These are phyloP conservation scores for Stagonosporopsis cucurbitacearum DNA, from an alignment of 2,329 filamentous ascomycete genomes.

Conservation along the genomic window DNA sequence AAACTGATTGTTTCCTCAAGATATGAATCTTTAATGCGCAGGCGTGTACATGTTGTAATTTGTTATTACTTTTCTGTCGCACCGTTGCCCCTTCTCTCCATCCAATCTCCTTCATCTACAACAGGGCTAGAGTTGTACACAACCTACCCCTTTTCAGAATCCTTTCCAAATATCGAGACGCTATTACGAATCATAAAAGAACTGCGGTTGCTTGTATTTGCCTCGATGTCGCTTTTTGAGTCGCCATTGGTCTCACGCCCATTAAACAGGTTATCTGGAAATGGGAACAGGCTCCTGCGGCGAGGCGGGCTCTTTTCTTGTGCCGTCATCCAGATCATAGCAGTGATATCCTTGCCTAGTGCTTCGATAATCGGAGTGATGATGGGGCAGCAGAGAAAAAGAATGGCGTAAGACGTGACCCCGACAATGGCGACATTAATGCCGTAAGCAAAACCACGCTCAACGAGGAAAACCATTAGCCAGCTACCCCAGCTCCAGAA, in stretches of 20 bases:
- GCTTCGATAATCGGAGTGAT: slow-evolving; percentile 50
- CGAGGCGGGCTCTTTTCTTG: slow-evolving; percentile 44
- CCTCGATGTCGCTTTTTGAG: slow-evolving; percentile 13
- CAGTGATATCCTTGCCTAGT: slow-evolving; percentile 49
- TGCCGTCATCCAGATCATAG: slow-evolving; percentile 46
- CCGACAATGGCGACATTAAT: slow-evolving; percentile 46
- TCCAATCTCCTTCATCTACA: neutral
- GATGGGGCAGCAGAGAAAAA: slow-evolving; percentile 45
- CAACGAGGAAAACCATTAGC: slow-evolving; percentile 46
- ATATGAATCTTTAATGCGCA: neutral
- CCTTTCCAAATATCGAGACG: neutral
- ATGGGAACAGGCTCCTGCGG: slow-evolving; percentile 43
- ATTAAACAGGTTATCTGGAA: slow-evolving; percentile 30
- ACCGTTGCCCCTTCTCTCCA: neutral
- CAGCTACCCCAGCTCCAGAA: slow-evolving; percentile 54
- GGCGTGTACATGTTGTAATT: neutral
- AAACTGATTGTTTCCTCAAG: neutral
- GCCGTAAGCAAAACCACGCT: slow-evolving; percentile 41
- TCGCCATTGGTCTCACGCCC: slow-evolving; percentile 17
- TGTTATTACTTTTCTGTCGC: neutral
- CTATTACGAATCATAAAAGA: neutral
- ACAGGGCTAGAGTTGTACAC: neutral
- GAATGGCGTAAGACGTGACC: slow-evolving; percentile 44
- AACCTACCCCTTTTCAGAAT: neutral
- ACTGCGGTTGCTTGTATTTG: slow-evolving; percentile 5